A percentile compares a stretch with the other conserved stretches of the same genome.
Evolutionary conservation across 2,329 filamentous ascomycete species (phyloP).

Genomic region (Colletotrichum sp.): DNA sequence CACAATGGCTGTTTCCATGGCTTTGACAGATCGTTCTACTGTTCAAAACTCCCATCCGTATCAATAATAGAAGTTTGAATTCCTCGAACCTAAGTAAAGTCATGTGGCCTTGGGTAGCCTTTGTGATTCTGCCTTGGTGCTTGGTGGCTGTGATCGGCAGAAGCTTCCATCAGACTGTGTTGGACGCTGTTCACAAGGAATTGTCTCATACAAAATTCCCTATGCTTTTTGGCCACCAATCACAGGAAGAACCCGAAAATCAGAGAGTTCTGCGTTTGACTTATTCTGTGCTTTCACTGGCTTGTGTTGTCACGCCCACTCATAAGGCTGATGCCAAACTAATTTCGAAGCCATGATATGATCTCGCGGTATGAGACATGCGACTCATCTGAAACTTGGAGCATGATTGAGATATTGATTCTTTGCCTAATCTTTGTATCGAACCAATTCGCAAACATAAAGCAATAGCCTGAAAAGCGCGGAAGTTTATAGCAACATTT

Average conservation of each 20-base stretch:
- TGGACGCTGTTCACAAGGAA: not conserved
- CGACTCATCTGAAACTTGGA: not conserved
- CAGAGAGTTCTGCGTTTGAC: not conserved
- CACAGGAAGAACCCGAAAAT: not conserved
- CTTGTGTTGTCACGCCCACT: not conserved
- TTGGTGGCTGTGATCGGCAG: not conserved
- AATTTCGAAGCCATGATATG: not conserved
- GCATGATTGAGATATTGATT: not conserved
- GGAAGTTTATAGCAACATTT: not conserved
- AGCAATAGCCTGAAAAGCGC: not conserved
- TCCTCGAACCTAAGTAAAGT: not conserved
- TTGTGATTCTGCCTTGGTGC: not conserved
- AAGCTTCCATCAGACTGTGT: not conserved
- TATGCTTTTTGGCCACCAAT: rapidly evolving
- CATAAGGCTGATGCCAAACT: not conserved
- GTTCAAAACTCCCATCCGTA: not conserved
- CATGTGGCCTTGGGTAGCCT: not conserved
- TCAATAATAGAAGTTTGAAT: not conserved
- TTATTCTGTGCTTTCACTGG: not conserved
- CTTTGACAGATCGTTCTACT: not conserved
- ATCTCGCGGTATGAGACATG: not conserved
- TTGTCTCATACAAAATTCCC: not conserved
- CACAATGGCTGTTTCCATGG: not conserved
- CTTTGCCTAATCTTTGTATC: not conserved
- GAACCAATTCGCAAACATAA: not conserved